phyloP scores from a whole-genome alignment of 2,329 filamentous ascomycete genomes.

The Fusarium sororula region DNA sequence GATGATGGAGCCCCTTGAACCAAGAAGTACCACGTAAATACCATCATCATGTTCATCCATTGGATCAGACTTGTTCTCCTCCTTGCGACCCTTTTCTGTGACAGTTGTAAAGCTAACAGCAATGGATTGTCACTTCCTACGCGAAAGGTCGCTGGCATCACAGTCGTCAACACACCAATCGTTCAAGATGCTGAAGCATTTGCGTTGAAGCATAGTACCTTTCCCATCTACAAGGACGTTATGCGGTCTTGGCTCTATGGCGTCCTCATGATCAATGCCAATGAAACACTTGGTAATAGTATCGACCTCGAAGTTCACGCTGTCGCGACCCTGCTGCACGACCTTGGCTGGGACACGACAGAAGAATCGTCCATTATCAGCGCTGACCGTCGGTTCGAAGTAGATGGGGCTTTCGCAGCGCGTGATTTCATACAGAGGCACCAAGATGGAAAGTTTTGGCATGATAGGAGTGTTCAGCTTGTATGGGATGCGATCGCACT shows the following conservation, averaged over 20 bases:
- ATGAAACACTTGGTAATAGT: neutral
- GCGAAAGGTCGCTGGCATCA: neutral
- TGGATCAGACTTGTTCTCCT: fast-evolving
- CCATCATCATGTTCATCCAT: neutral
- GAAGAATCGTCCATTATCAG: conserved; percentile 3
- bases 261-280: neutral
- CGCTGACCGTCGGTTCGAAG: conserved; percentile 5
- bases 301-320: conserved; percentile 15
- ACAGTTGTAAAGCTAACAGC: neutral
- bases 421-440: neutral
- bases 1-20: too few relatives aligned
- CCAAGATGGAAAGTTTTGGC: conserved; percentile 2
- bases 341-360: conserved; percentile 20
- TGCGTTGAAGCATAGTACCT: neutral
- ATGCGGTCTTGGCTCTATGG: conserved; percentile 19
- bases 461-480: neutral
- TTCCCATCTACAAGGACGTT: conserved; percentile 23
- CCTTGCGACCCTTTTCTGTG: too few relatives aligned
- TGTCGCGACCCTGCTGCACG: conserved; percentile 14
- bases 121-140: fast-evolving
- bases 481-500: conserved; percentile 20
- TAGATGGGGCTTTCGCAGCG: conserved; percentile 12
- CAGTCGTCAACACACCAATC: conserved; percentile 4
- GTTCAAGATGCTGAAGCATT: neutral
- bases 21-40: fast-evolving